Evolutionary conservation across 768 basidiomycete species (phyloP).

Genomic region (Floccularia luteovirens): DNA sequence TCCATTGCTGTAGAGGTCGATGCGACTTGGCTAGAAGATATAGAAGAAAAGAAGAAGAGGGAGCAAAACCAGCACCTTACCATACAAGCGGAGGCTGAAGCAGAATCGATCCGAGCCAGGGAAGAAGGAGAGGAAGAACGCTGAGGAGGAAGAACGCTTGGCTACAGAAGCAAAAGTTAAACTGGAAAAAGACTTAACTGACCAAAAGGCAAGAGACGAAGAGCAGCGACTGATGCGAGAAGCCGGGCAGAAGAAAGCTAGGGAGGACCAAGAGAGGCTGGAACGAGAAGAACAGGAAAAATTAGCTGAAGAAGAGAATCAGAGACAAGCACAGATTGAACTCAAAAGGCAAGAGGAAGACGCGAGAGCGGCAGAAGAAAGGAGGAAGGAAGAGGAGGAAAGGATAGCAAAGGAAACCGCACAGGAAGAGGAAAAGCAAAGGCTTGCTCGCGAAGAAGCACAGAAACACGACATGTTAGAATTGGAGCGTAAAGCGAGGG

Average conservation of each 20-base stretch:
- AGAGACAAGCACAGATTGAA: background rate
- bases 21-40: background rate
- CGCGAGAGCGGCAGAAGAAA: background rate
- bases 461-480: background rate
- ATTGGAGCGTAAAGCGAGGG: background rate
- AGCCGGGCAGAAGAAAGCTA: background rate
- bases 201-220: background rate
- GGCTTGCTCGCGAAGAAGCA: background rate
- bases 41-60: background rate
- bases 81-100: background rate
- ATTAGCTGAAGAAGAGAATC: background rate
- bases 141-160: background rate
- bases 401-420: background rate
- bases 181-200: background rate
- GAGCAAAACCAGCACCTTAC: background rate
- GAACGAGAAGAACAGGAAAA: background rate
- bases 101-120: background rate
- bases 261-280: background rate
- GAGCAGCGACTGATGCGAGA: background rate
- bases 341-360: background rate
- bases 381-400: background rate
- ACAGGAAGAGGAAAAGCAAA: conserved; percentile 1
- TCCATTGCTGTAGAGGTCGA: background rate
- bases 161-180: background rate
- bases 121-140: too few relatives aligned